phyloP scores from a whole-genome alignment of 805 yeast genomes.

The Cyberlindnera nakhonratchasimensis region DNA sequence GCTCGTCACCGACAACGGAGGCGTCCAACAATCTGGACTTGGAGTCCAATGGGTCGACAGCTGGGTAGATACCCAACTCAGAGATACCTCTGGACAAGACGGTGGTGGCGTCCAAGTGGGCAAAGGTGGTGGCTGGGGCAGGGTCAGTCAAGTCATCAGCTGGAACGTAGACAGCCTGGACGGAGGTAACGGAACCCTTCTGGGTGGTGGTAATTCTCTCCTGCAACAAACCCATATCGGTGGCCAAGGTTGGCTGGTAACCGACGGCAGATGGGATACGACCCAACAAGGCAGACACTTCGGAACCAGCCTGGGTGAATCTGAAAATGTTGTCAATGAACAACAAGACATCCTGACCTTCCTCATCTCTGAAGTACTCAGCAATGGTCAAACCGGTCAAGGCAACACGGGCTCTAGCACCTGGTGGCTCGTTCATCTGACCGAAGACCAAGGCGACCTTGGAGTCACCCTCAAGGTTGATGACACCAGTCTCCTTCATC shows the following conservation, averaged over 20 bases:
- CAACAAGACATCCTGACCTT: constrained; percentile 99
- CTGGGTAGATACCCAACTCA: constrained; percentile 99
- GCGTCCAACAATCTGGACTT: constrained; percentile 98
- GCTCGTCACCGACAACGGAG: constrained; percentile 97
- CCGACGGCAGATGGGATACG: constrained; percentile 99
- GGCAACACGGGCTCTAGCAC: constrained; percentile 99
- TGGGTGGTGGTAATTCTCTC: constrained; percentile 99
- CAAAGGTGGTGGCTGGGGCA: constrained; percentile 99
- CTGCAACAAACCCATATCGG: constrained; percentile 99
- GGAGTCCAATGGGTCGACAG: constrained; percentile 99
- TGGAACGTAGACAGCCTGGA: constrained; percentile 99
- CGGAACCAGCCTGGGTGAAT: constrained; percentile 99
- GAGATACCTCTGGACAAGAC: constrained; percentile 99
- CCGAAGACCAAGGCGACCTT: constrained; percentile 99
- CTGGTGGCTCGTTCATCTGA: constrained; percentile 99
- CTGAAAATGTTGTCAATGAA: constrained; percentile 99
- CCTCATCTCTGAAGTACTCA: constrained; percentile 99
- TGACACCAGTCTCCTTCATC: constrained; percentile 99
- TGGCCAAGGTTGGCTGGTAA: constrained; percentile 99
- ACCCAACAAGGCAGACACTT: constrained; percentile 98
- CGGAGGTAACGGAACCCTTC: constrained; percentile 99
- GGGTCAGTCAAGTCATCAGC: constrained; percentile 99
- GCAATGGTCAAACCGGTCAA: constrained; percentile 99
- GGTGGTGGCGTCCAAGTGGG: constrained; percentile 99
- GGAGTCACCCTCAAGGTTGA: constrained; percentile 98